A percentile compares a stretch with the other conserved stretches of the same genome.
These are phyloP conservation scores for Bombardia bombarda DNA, from an alignment of 495 filamentous ascomycete genomes.

Conservation along the genomic window DNA sequence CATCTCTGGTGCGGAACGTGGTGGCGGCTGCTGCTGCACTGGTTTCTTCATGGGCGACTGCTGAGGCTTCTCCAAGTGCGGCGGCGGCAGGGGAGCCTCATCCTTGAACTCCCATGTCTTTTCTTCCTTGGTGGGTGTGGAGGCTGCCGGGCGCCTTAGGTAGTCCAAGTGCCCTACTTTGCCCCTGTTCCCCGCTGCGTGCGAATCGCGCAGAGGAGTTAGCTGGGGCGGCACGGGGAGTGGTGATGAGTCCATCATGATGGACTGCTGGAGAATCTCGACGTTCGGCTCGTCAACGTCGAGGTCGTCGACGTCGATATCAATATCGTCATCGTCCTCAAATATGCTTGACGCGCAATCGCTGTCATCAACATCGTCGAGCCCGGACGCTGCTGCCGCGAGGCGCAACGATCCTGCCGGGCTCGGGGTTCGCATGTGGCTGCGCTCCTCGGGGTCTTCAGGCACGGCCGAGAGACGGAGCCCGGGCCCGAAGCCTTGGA, in stretches of 20 bases:
- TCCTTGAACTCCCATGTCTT: constrained; percentile 29
- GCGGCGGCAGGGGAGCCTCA: constrained; percentile 22
- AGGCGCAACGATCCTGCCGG: constrained; percentile 24
- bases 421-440: constrained; percentile 3
- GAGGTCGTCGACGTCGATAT: constrained; percentile 41
- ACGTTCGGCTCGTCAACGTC: constrained; percentile 41
- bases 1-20: neutral
- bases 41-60: constrained; percentile 21
- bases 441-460: constrained; percentile 28
- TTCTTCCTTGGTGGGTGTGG: constrained; percentile 38
- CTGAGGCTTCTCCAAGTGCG: constrained; percentile 16
- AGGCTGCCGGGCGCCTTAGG: constrained; percentile 21
- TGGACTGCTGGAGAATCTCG: constrained; percentile 38
- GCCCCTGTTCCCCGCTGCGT: constrained; percentile 36
- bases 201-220: constrained; percentile 39
- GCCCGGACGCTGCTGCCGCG: constrained; percentile 23
- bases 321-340: constrained; percentile 37
- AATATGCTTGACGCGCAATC: constrained; percentile 42
- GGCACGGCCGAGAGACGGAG: constrained; percentile 20
- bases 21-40: constrained; percentile 10
- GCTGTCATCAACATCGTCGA: constrained; percentile 29
- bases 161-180: neutral
- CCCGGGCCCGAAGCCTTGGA: constrained; percentile 22
- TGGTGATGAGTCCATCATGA: constrained; percentile 25
- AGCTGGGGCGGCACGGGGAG: constrained; percentile 32